Percentiles rank a stretch among this genome's conserved stretches.
Evolutionary conservation across 176 grass and related monocot species (phyloP).

Genomic region (Aegilops bicornis): DNA sequence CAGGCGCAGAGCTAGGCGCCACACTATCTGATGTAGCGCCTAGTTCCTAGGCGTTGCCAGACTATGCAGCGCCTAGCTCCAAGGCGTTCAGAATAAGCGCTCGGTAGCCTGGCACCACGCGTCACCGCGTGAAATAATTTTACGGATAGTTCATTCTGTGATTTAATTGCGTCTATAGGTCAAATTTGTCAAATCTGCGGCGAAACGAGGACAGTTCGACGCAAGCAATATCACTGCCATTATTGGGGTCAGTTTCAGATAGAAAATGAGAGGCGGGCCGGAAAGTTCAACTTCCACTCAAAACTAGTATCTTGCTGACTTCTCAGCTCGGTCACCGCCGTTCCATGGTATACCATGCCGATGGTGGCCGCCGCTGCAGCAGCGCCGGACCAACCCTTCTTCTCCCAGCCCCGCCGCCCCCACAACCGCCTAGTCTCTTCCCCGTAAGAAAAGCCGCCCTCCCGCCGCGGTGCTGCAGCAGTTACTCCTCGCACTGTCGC

Average conservation of each 20-base stretch:
- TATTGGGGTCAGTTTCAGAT: constrained; percentile 22
- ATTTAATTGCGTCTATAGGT: too few species aligned
- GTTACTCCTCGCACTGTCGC: neutral
- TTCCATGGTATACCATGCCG: constrained; percentile 56
- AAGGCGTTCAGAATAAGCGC: too few species aligned
- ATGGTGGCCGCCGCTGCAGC: constrained; percentile 29
- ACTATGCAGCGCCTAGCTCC: too few species aligned
- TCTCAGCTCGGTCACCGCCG: neutral
- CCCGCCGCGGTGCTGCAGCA: neutral
- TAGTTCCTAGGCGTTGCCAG: too few species aligned
- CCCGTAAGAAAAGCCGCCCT: neutral
- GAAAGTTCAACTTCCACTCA: neutral
- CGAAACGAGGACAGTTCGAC: too few species aligned
- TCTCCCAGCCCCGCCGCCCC: neutral
- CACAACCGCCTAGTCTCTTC: neutral
- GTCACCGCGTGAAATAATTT: too few species aligned
- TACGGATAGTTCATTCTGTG: too few species aligned
- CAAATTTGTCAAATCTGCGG: too few species aligned
- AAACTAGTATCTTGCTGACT: neutral
- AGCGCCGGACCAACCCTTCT: constrained; percentile 23
- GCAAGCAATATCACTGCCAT: neutral
- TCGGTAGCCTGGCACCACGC: too few species aligned
- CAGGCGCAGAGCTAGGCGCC: too few species aligned
- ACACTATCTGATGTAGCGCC: too few species aligned
- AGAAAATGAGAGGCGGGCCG: constrained; percentile 35